Percentiles rank a stretch among this genome's conserved stretches.
phyloP scores from a whole-genome alignment of 352 stramenopile genomes.

The Phytophthora nicotianae region DNA sequence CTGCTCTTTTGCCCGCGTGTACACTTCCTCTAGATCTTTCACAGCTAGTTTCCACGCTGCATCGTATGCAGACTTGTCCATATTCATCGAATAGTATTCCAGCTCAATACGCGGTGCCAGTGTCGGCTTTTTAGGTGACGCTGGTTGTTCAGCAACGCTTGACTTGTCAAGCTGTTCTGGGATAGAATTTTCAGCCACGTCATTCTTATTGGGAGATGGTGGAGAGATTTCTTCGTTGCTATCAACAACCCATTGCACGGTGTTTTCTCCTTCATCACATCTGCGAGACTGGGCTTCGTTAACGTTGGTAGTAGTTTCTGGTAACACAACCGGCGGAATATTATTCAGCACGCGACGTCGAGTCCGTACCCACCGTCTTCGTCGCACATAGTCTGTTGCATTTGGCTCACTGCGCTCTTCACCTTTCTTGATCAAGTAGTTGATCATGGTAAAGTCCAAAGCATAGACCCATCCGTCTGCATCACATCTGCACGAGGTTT shows the following conservation, averaged over 20 bases:
- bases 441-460: constrained; percentile 85
- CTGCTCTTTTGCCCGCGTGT: constrained; percentile 51
- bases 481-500: constrained; percentile 56
- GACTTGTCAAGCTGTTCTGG: constrained; percentile 3
- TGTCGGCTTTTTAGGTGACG: constrained; percentile 1
- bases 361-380: constrained; percentile 66
- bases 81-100: constrained; percentile 42
- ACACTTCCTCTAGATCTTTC: constrained; percentile 56
- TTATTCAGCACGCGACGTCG: constrained; percentile 40
- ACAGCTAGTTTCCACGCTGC: constrained; percentile 53
- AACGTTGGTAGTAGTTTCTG: constrained; percentile 2
- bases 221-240: constrained; percentile 34
- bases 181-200: constrained; percentile 6
- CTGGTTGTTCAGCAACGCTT: constrained; percentile 1
- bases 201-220: constrained; percentile 15
- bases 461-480: constrained; percentile 76
- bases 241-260: constrained; percentile 34
- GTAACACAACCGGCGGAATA: constrained; percentile 11
- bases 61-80: constrained; percentile 64
- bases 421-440: constrained; percentile 63
- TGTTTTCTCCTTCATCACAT: constrained; percentile 24
- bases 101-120: constrained; percentile 24
- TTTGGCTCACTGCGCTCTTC: constrained; percentile 56
- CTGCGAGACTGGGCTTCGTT: constrained; percentile 29
- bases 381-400: constrained; percentile 71